Evolutionary conservation across 2,329 filamentous ascomycete species (phyloP), one percentile per base, ranked within the genome.

Genomic region (Fusarium nurragi): DNA sequence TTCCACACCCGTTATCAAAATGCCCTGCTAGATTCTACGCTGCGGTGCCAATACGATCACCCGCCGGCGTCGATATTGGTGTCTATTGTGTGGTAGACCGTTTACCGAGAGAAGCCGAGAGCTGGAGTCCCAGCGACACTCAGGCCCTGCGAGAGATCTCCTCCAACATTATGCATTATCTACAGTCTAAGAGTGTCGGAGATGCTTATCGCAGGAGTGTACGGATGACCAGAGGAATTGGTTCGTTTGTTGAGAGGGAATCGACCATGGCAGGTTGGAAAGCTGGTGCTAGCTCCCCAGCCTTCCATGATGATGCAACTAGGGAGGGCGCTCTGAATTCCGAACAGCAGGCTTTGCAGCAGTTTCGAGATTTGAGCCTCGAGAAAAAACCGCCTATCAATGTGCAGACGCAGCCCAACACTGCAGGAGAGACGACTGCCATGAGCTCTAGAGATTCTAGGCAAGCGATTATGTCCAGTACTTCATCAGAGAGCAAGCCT

Each of bases 11-110:
- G 5, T 51, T 58, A 9, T 47, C 53, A 9, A 62, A 65, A 36
- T 64, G 56, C 0, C 52, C 58, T 12, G 67, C 71, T 40, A 69
- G 71, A 3, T 80, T 81, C 57, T 81, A 79, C 41, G 77, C 78
- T 0, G 78, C 72, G 5, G 77, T 80, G 1, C 79, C 79, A 10
- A 78, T 81, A 13, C 73, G 77, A 4, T 76, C 77, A 0, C 71
- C 62, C 0, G 64, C 69, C 2, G 78, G 78, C 23, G 74, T 80
- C 54, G 77, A 80, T 43, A 81, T 81, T 23, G 80, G 79, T 12
- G 75, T 77, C 1, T 78, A 75, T 30, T 77, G 75, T 32, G 73
- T 79, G 6, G 41, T 74, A 18, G 53, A 68, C 19, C 53, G 62
- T 3, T 49, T 58, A 16, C 44, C 61, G 12, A 49, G 55, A 36